These are phyloP conservation scores for Saturnispora galanensis DNA, from an alignment of 805 yeast genomes.

Conservation along the genomic window DNA sequence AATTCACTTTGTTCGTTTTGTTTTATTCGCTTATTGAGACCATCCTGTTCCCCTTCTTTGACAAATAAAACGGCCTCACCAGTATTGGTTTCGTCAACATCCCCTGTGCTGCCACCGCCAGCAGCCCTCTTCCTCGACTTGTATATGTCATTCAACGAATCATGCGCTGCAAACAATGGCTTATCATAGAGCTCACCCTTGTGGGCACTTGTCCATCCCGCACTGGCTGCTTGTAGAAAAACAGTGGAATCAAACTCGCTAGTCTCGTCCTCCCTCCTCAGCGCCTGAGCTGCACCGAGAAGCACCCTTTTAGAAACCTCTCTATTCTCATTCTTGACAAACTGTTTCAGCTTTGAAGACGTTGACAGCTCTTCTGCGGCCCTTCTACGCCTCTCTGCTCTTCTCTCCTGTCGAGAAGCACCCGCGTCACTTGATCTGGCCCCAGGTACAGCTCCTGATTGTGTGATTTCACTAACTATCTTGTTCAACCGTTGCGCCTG, in stretches of 20 bases:
- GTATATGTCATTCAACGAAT: conserved; percentile 41
- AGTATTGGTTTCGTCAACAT: conserved; percentile 24
- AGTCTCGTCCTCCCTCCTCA: conserved; percentile 26
- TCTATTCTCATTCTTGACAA: conserved; percentile 38
- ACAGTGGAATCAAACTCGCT: conserved; percentile 45
- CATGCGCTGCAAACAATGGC: conserved; percentile 47
- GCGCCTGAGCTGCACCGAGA: conserved; percentile 30
- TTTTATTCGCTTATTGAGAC: neutral
- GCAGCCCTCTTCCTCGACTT: conserved; percentile 27
- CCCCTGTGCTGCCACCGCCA: conserved; percentile 7
- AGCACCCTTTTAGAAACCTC: conserved; percentile 50
- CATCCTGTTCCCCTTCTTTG: conserved; percentile 11
- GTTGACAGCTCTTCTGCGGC: conserved; percentile 39
- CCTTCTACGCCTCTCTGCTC: conserved; percentile 36
- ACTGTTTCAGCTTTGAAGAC: conserved; percentile 31
- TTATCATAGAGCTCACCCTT: conserved; percentile 45
- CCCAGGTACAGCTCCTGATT: conserved; percentile 12
- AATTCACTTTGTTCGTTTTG: neutral
- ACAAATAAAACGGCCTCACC: conserved; percentile 23
- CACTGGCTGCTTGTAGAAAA: conserved; percentile 33
- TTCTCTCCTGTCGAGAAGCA: conserved; percentile 27
- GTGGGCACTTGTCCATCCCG: conserved; percentile 23
- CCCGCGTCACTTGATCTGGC: conserved; percentile 18
- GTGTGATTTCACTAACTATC: conserved; percentile 37
- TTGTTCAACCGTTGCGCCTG: conserved; percentile 43